Base-by-base conservation (phyloP, 352 stramenopile species). In the Pythium monospermum region DNA sequence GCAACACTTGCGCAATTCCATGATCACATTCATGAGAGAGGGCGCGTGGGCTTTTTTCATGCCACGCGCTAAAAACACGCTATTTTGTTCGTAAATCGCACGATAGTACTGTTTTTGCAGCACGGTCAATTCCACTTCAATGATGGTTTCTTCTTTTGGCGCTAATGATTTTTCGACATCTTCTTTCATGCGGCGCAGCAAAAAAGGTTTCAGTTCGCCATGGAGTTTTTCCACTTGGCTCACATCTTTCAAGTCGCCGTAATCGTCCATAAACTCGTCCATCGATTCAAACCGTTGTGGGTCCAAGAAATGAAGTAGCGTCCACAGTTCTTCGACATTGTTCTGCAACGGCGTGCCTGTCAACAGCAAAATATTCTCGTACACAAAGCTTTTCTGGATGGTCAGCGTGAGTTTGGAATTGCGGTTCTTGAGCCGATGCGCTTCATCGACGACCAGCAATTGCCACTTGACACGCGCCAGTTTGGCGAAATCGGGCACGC, bases 271-370 rank as follows among this genome's bases (percentile, higher is more conserved):
- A 65, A 99, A 99, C 1, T 81, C 63, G 19, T 97, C 78, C 85
- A 80, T 83, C 47, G 93, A 96, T 11, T 76, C 68, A 69, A 99
- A 99, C n/a, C 79, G 89, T 4, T 96, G 63, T 15, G 57, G 66
- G 43, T 99, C 95, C 25, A 99, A 82, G 53, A 99, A 99, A 59
- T 99, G 97, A 5, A 99, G 67, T 11, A 99, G 83, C 16, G 97
- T 95, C 97, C 97, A 99, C 12, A 99, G 57, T 48, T 96, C 83
- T 54, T 95, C 87, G 11, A 95, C 73, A 47, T 94, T 95, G 59
- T 95, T 95, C 50, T 96, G 86, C 13, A 96, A 69, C 28, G 86
- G 86, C 12, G 91, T 98, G 26, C 91, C 91, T 0, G 91, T 97
- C 11, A 98, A 68, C 8, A 97, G 58, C 35, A 98, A 36, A 45